These are phyloP conservation scores for Phytophthora hibernalis DNA, from an alignment of 352 stramenopile species.

Conservation along the genomic window DNA sequence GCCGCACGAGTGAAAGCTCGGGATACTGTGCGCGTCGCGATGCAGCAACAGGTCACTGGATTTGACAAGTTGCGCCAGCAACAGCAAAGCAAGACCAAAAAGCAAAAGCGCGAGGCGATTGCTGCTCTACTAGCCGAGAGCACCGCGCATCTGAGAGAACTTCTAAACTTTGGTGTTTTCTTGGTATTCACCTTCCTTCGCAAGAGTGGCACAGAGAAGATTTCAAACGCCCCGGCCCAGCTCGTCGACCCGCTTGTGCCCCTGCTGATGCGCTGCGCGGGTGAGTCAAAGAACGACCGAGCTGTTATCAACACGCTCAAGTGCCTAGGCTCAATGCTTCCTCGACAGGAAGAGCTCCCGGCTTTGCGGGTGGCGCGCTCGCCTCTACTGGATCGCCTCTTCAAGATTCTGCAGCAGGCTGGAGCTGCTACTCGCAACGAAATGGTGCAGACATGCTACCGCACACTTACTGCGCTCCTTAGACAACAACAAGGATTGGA, in stretches of 20 bases:
- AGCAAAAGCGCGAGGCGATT: conserved; percentile 53
- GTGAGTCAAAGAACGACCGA: conserved; percentile 92
- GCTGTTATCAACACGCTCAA: conserved; percentile 94
- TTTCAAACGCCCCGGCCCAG: conserved; percentile 33
- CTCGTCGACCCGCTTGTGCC: conserved; percentile 94
- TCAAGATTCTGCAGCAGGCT: conserved; percentile 92
- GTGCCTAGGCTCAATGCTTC: conserved; percentile 91
- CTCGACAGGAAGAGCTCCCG: conserved; percentile 83
- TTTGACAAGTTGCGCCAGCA: conserved; percentile 71
- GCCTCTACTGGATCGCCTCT: conserved; percentile 90
- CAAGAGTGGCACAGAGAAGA: conserved; percentile 37
- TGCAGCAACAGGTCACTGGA: conserved; percentile 81
- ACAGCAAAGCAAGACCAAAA: conserved; percentile 45
- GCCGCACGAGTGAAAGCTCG: conserved; percentile 59
- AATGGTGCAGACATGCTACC: conserved; percentile 96
- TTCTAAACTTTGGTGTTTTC: conserved; percentile 88
- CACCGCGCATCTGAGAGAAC: conserved; percentile 76
- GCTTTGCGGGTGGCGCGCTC: conserved; percentile 86
- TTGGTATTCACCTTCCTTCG: conserved; percentile 79
- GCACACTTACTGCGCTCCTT: conserved; percentile 92
- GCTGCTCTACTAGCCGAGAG: conserved; percentile 41
- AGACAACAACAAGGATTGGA: conserved; percentile 52
- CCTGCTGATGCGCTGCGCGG: conserved; percentile 91
- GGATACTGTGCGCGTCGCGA: conserved; percentile 58
- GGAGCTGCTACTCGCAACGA: conserved; percentile 93